Evolutionary conservation across 2,329 filamentous ascomycete species (phyloP).

Genomic region (Monascus ruber): DNA sequence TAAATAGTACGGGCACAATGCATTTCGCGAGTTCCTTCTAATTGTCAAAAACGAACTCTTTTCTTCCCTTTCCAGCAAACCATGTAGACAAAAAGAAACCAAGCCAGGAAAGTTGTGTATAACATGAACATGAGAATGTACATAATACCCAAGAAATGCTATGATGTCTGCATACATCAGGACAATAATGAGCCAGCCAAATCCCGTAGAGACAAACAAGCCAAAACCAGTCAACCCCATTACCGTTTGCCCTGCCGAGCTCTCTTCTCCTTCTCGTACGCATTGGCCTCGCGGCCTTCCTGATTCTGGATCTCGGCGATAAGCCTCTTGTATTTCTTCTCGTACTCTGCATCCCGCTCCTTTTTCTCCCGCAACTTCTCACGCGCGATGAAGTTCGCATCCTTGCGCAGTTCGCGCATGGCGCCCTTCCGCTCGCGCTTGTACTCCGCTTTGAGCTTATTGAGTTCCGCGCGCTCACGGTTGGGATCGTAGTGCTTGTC

Average conservation of each 20-base stretch:
- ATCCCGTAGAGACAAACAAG: slow-evolving; percentile 1
- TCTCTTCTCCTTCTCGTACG: slow-evolving; percentile 77
- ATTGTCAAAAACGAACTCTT: too few relatives aligned
- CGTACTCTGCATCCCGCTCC: slow-evolving; percentile 83
- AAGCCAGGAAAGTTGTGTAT: too few relatives aligned
- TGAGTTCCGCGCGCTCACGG: slow-evolving; percentile 72
- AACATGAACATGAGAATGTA: too few relatives aligned
- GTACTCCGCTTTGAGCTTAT: slow-evolving; percentile 78
- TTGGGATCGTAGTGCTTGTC: slow-evolving; percentile 96
- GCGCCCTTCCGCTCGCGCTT: slow-evolving; percentile 94
- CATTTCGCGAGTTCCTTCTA: too few relatives aligned
- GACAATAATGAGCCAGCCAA: slow-evolving; percentile 6
- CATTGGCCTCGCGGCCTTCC: slow-evolving; percentile 76
- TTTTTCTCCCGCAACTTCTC: slow-evolving; percentile 89
- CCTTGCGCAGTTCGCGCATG: slow-evolving; percentile 86
- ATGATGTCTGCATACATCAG: slow-evolving; percentile 3
- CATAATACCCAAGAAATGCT: not conserved
- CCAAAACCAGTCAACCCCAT: not conserved
- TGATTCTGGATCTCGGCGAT: slow-evolving; percentile 93
- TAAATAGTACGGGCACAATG: not conserved
- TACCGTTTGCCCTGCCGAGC: slow-evolving; percentile 55
- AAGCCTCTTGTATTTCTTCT: slow-evolving; percentile 87
- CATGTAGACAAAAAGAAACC: too few relatives aligned
- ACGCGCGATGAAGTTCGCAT: slow-evolving; percentile 83
- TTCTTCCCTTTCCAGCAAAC: too few relatives aligned